phyloP scores from a whole-genome alignment of 306 rosid genomes.

The Rosa persica region DNA sequence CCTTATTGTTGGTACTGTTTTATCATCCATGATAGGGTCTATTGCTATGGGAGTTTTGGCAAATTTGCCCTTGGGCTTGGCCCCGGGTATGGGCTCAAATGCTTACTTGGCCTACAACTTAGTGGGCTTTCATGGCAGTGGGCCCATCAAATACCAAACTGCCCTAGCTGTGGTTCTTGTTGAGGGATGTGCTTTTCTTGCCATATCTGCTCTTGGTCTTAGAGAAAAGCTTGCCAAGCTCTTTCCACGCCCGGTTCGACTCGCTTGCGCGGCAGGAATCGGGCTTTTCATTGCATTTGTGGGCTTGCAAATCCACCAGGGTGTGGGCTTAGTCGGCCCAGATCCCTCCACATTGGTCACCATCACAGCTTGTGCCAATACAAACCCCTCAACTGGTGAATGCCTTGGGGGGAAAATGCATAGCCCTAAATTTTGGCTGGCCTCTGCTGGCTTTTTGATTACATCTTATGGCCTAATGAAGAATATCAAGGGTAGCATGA shows the following conservation, averaged over 20 bases:
- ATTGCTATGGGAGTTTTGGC: constrained; percentile 80
- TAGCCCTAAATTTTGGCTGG: constrained; percentile 79
- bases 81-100: constrained; percentile 96
- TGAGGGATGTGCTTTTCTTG: constrained; percentile 65
- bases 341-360: constrained; percentile 67
- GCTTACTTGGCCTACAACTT: constrained; percentile 75
- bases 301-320: constrained; percentile 73
- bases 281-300: constrained; percentile 95
- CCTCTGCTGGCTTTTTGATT: constrained; percentile 58
- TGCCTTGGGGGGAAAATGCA: constrained; percentile 69
- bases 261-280: constrained; percentile 78
- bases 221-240: constrained; percentile 74
- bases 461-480: constrained; percentile 70
- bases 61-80: constrained; percentile 79
- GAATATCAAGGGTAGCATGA: constrained; percentile 79
- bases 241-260: constrained; percentile 64
- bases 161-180: constrained; percentile 62
- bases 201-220: constrained; percentile 70
- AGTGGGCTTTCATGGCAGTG: constrained; percentile 84
- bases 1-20: constrained; percentile 73
- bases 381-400: constrained; percentile 65
- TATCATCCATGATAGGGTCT: constrained; percentile 68
- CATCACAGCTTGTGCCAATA: constrained; percentile 54
- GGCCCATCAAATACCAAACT: constrained; percentile 62
- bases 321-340: constrained; percentile 83